Conservation (phyloP, 257 asterid species). For the Ilex aquifolium region DNA sequence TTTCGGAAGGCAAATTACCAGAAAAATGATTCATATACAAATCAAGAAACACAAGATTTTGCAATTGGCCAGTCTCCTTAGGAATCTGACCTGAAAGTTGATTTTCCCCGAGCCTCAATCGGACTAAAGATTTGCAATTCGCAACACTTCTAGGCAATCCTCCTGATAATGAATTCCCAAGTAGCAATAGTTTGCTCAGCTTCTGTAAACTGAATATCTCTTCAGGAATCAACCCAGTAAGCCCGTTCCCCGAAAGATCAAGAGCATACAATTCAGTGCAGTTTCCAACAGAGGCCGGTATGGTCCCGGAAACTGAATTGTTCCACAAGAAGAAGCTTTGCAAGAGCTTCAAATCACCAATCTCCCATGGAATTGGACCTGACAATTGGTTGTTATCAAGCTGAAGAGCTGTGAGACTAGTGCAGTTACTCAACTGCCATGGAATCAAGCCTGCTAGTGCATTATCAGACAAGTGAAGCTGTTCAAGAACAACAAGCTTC, state of each 20-base stretch:
- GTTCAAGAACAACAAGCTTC: conserved; percentile 53
- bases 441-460: conserved; percentile 61
- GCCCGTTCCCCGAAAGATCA: conserved; percentile 73
- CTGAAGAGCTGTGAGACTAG: conserved; percentile 72
- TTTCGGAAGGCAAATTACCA: conserved; percentile 70
- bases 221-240: conserved; percentile 78
- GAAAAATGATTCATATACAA: conserved; percentile 77
- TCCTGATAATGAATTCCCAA: conserved; percentile 75
- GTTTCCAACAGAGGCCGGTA: conserved; percentile 69
- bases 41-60: conserved; percentile 92
- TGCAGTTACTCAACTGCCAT: conserved; percentile 60
- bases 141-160: conserved; percentile 52
- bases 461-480: conserved; percentile 80
- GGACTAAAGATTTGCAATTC: conserved; percentile 74
- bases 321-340: conserved; percentile 93
- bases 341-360: conserved; percentile 66
- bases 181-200: conserved; percentile 75
- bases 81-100: conserved; percentile 90
- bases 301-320: conserved; percentile 67
- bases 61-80: conserved; percentile 76
- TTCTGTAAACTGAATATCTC: conserved; percentile 65
- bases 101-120: conserved; percentile 85
- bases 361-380: conserved; percentile 59
- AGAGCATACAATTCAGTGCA: conserved; percentile 85
- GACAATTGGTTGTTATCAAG: conserved; percentile 72